Conservation (phyloP, 225 moss, liverwort and hornwort genomes). For the Physcomitrellopsis africana region DNA sequence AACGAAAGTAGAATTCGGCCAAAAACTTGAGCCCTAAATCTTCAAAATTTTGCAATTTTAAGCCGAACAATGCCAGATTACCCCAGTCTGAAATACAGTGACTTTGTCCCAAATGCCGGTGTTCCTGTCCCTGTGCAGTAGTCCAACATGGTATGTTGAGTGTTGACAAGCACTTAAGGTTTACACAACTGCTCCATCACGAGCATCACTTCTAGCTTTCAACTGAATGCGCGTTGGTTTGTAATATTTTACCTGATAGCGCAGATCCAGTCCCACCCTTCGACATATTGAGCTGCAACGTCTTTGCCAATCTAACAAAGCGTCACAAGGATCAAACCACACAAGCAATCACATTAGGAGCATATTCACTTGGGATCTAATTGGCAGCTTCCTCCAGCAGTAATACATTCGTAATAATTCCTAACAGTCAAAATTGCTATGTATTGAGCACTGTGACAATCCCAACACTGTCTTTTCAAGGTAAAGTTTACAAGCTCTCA, state of each 20-base stretch:
- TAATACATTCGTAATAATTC: no score
- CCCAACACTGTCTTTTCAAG: not conserved
- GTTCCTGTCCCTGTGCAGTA: slow-evolving; percentile 65
- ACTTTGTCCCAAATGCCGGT: slow-evolving; percentile 94
- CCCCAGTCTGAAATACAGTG: slow-evolving; percentile 72
- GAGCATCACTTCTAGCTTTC: not conserved
- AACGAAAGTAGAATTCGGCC: fast-evolving
- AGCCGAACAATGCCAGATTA: slow-evolving; percentile 17
- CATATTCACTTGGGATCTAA: no score
- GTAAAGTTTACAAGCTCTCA: slow-evolving; percentile 20
- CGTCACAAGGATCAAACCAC: not conserved
- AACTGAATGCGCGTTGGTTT: not conserved
- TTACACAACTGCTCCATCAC: no score
- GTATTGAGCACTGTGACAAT: no score
- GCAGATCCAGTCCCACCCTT: slow-evolving; percentile 96
- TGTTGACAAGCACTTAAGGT: not conserved
- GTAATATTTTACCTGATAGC: slow-evolving; percentile 58
- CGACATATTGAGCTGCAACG: slow-evolving; percentile 87
- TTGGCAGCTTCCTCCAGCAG: no score
- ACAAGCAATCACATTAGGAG: no score
- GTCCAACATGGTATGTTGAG: not conserved
- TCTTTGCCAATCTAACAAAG: slow-evolving; percentile 77
- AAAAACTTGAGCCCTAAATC: no score
- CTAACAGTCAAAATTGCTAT: no score
- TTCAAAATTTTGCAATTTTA: not conserved